Base-by-base conservation (phyloP, 2,329 filamentous ascomycete species). In the Zasmidium citrigriseum region DNA sequence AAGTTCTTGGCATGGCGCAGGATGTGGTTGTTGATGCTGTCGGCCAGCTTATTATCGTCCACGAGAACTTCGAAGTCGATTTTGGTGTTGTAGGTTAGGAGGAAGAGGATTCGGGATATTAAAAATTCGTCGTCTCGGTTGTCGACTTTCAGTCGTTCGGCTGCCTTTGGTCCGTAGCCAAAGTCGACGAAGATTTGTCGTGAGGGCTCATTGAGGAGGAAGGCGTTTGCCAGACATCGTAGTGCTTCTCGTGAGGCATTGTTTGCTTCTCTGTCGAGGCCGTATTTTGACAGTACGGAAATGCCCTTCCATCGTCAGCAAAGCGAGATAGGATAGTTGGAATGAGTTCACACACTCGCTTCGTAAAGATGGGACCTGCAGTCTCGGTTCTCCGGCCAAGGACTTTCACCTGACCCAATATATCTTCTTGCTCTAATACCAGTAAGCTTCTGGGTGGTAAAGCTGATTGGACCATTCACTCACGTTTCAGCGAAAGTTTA, bases 111-210 rank as follows among this genome's bases (percentile, higher is more conserved):
- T 53, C 91, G 84, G n/a, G 88, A 88, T 59, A 83, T 77, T 1
- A 98, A 80, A 73, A 98, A 97, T 70, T 98, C 93, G 66, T 96
- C 89, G 61, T 98, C 92, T 55, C 84, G 82, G 66, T 81, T 87
- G 61, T 91, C 88, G 57, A 77, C 81, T 74, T 88, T 88, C 45
- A 96, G 82, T 62, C 83, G 86, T 56, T 84, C 81, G 58, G 90
- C 91, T 18, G 88, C 85, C 66, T 87, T 89, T 16, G 81, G 76
- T 44, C 85, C 84, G 69, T 85, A 88, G 9, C 84, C 88, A 21
- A 90, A 77, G 67, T 92, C 85, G 14, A 91, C 86, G 54, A 95
- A 87, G 46, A 84, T 82, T 71, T 93, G 88, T 52, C 90, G 84
- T 45, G 88, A 87, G 44, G 83, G 79, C 10, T 84, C 78, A 61